These are phyloP conservation scores for Fraxinus sp. DNA, from an alignment of 305 asterid genomes.

Conservation along the genomic window DNA sequence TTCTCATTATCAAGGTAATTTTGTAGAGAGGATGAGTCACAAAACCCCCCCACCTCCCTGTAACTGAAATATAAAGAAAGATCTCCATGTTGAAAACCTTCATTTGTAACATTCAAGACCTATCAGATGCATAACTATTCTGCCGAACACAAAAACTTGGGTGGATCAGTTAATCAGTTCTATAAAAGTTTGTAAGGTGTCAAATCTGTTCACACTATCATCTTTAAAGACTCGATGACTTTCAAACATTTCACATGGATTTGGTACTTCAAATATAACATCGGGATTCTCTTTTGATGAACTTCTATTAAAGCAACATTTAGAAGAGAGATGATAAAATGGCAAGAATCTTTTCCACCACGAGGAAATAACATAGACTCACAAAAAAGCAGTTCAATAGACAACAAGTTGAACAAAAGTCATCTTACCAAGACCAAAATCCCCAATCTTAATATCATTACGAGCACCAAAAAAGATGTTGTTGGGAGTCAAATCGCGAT, in stretches of 20 bases:
- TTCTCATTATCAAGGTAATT: background rate
- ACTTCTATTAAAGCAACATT: background rate
- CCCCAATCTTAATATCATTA: slow-evolving; percentile 95
- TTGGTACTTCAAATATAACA: background rate
- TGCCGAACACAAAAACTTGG: background rate
- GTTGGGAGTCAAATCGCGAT: slow-evolving; percentile 96
- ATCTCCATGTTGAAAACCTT: background rate
- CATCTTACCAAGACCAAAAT: slow-evolving; percentile 96
- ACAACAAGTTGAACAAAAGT: slow-evolving; percentile 12
- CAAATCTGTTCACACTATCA: background rate
- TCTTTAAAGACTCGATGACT: background rate
- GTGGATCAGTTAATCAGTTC: background rate
- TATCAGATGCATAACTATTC: background rate
- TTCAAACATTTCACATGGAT: slow-evolving; percentile 3
- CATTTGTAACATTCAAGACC: background rate
- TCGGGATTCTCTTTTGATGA: slow-evolving; percentile 9
- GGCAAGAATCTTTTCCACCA: background rate
- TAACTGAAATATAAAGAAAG: background rate
- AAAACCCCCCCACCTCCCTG: background rate
- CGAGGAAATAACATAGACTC: background rate
- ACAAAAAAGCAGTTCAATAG: background rate
- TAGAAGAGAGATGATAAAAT: slow-evolving; percentile 7
- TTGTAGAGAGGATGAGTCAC: background rate
- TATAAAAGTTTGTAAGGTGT: background rate
- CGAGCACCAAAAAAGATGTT: slow-evolving; percentile 97